These are phyloP conservation scores for Castanopsis chinensis DNA, from an alignment of 306 rosid species.

Conservation along the genomic window DNA sequence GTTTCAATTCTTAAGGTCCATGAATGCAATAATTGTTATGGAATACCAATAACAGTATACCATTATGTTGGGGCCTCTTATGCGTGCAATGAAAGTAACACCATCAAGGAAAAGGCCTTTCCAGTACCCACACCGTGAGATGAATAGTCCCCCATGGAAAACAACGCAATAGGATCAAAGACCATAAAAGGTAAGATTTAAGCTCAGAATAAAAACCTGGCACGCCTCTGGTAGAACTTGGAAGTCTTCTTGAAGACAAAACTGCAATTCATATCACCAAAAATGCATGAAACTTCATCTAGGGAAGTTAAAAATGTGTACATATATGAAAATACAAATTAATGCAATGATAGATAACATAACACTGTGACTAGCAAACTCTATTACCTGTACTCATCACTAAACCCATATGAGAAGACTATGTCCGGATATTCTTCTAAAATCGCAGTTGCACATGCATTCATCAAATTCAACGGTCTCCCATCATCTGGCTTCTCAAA, in stretches of 20 bases:
- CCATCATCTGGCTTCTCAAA: conserved; percentile 61
- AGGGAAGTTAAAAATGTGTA: neutral
- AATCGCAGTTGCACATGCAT: conserved; percentile 50
- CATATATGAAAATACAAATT: neutral
- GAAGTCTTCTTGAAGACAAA: conserved; percentile 74
- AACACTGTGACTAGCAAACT: neutral
- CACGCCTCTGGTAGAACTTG: conserved; percentile 69
- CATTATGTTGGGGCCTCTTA: neutral
- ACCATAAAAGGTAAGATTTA: neutral
- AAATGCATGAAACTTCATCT: neutral
- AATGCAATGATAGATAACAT: neutral
- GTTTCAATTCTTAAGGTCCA: neutral
- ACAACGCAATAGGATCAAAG: neutral
- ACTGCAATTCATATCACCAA: conserved; percentile 25
- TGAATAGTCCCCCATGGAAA: neutral
- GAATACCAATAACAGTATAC: neutral
- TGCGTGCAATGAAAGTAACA: neutral
- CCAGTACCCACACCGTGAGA: neutral
- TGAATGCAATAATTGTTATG: neutral
- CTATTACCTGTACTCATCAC: conserved; percentile 57
- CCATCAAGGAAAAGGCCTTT: neutral
- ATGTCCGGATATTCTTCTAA: conserved; percentile 64
- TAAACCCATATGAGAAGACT: conserved; percentile 70
- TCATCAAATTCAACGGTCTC: conserved; percentile 66
- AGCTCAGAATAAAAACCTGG: conserved; percentile 32